phyloP scores from a whole-genome alignment of 805 yeast species.

The Wickerhamiella sorbophila region DNA sequence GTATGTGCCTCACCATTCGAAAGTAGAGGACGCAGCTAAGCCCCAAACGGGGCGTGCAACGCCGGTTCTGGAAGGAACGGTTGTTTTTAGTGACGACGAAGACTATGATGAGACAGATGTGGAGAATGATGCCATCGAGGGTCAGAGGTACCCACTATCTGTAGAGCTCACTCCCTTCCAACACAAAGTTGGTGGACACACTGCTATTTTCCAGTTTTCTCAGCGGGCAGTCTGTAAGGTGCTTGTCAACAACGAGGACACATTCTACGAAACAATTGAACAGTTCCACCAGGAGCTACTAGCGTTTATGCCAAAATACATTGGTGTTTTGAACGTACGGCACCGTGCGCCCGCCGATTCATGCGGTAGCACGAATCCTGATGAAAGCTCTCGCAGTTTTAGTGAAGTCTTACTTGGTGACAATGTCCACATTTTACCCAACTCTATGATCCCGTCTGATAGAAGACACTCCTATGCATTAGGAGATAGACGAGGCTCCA shows the following conservation, averaged over 20 bases:
- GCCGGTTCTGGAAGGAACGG: constrained; percentile 2
- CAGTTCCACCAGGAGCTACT: constrained; percentile 58
- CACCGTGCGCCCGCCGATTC: constrained; percentile 33
- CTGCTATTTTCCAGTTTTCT: constrained; percentile 87
- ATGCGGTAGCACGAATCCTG: neutral
- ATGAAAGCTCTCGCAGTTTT: constrained; percentile 1
- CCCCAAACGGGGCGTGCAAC: neutral
- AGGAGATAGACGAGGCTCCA: neutral
- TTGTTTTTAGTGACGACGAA: constrained; percentile 7
- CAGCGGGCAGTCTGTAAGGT: constrained; percentile 90
- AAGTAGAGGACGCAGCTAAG: constrained; percentile 5
- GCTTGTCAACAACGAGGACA: constrained; percentile 74
- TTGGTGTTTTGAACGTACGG: constrained; percentile 87
- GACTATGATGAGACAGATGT: constrained; percentile 12
- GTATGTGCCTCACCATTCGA: constrained; percentile 17
- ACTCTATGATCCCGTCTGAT: constrained; percentile 40
- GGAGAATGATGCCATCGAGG: constrained; percentile 10
- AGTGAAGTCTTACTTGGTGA: constrained; percentile 79
- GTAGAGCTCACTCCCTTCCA: constrained; percentile 85
- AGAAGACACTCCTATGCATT: constrained; percentile 7
- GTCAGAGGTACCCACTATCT: constrained; percentile 34
- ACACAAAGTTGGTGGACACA: constrained; percentile 96
- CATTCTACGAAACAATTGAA: constrained; percentile 86
- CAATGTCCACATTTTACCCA: constrained; percentile 83
- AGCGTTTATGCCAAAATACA: constrained; percentile 81